Evolutionary conservation across 345 rosid genomes (phyloP).

Genomic region (Boechera stricta): DNA sequence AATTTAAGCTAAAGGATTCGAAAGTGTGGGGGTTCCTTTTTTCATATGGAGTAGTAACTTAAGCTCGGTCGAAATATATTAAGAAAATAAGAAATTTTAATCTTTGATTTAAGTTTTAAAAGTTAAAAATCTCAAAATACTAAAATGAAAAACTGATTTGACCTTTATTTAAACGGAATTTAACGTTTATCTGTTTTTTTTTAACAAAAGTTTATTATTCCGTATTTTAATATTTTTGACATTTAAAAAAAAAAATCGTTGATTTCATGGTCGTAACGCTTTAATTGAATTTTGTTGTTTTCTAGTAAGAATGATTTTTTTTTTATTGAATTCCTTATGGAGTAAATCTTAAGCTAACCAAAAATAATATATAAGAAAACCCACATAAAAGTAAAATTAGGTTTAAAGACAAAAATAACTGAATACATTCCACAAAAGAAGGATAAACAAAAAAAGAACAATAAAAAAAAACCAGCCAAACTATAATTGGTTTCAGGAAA

Average conservation of each 20-base stretch:
- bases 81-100: too few species aligned
- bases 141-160: background rate
- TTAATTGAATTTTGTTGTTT: too few species aligned
- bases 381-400: slow-evolving; percentile 15
- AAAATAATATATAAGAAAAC: background rate
- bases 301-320: too few species aligned
- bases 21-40: too few species aligned
- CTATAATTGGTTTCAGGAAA: slow-evolving; percentile 40
- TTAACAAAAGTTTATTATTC: background rate
- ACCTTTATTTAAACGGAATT: too few species aligned
- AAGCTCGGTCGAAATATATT: too few species aligned
- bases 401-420: slow-evolving; percentile 30
- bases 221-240: background rate
- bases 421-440: slow-evolving; percentile 40
- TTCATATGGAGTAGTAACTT: too few species aligned
- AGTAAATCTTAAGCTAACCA: background rate
- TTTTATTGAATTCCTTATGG: background rate
- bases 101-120: background rate
- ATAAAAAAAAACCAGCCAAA: slow-evolving; percentile 28
- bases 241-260: background rate
- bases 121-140: background rate
- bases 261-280: background rate
- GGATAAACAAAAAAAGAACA: slow-evolving; percentile 37
- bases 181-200: background rate
- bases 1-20: too few species aligned